Evolutionary conservation across 495 filamentous ascomycete species (phyloP).

Genomic region (Pyronema domesticum): DNA sequence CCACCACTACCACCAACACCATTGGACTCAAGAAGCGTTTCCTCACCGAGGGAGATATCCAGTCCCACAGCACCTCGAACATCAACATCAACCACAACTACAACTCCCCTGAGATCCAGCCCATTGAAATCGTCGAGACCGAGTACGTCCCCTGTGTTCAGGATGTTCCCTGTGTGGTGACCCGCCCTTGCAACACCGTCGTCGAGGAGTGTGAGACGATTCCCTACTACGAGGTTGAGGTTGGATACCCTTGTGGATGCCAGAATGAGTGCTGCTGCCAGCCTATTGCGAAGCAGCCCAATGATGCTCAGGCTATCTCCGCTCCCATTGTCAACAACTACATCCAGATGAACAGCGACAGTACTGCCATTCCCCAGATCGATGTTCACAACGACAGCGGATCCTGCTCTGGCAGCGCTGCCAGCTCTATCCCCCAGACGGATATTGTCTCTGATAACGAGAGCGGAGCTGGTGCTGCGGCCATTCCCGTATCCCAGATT

Average conservation of each 20-base stretch:
- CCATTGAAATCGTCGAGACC: background rate
- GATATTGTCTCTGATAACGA: background rate
- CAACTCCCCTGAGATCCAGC: background rate
- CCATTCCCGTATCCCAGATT: no score
- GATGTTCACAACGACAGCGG: background rate
- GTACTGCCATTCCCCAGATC: background rate
- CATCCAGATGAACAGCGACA: background rate
- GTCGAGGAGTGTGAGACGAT: conserved; percentile 8
- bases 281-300: background rate
- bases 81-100: conserved; percentile 10
- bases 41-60: background rate
- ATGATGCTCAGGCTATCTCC: background rate
- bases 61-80: conserved; percentile 3
- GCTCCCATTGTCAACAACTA: conserved; percentile 3
- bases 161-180: conserved; percentile 5
- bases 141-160: conserved; percentile 6
- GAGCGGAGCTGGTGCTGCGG: background rate
- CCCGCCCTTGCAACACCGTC: background rate
- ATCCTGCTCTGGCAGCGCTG: background rate
- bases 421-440: background rate
- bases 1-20: background rate
- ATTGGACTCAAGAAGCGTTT: conserved; percentile 1
- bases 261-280: background rate
- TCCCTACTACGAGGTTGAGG: conserved; percentile 1
- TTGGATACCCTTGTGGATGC: background rate